Percentiles rank a stretch among this genome's conserved stretches.
Conservation (phyloP, 2,329 filamentous ascomycete genomes). For the Aspergillus sp. region DNA sequence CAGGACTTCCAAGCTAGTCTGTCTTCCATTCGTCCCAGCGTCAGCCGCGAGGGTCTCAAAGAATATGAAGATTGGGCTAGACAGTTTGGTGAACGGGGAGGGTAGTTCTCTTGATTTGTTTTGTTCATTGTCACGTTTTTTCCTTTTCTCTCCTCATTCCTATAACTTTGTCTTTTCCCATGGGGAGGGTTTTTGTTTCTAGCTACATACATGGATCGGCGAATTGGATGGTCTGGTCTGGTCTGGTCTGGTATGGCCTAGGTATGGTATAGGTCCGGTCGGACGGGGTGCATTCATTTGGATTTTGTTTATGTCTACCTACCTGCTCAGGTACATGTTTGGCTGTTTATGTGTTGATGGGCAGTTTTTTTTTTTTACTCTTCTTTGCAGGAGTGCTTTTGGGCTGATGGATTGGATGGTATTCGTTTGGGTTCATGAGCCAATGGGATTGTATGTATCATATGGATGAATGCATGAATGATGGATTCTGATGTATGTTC, state of each 20-base stretch:
- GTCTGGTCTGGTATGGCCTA: too few species aligned
- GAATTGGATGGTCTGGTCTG: background rate
- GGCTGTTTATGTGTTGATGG: background rate
- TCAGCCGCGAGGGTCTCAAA: slow-evolving; percentile 79
- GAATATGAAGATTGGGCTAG: slow-evolving; percentile 92
- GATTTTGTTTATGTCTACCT: background rate
- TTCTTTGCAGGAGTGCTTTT: too few species aligned
- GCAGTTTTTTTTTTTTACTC: too few species aligned
- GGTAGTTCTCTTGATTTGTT: slow-evolving; percentile 45
- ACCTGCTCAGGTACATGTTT: background rate
- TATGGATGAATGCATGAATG: background rate
- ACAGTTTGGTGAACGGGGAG: slow-evolving; percentile 89
- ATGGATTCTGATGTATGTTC: background rate
- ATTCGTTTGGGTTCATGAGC: background rate
- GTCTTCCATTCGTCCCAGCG: slow-evolving; percentile 81
- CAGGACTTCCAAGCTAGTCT: slow-evolving; percentile 83
- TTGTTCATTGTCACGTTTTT: background rate
- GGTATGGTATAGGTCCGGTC: background rate
- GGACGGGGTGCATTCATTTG: background rate
- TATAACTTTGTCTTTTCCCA: background rate
- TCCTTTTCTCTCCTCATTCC: background rate
- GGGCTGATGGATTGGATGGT: background rate
- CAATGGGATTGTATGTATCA: background rate
- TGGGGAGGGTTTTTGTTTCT: background rate
- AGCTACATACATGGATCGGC: background rate